Base-by-base conservation (phyloP, 2,329 filamentous ascomycete species). In the Stagonosporopsis rhizophila region DNA sequence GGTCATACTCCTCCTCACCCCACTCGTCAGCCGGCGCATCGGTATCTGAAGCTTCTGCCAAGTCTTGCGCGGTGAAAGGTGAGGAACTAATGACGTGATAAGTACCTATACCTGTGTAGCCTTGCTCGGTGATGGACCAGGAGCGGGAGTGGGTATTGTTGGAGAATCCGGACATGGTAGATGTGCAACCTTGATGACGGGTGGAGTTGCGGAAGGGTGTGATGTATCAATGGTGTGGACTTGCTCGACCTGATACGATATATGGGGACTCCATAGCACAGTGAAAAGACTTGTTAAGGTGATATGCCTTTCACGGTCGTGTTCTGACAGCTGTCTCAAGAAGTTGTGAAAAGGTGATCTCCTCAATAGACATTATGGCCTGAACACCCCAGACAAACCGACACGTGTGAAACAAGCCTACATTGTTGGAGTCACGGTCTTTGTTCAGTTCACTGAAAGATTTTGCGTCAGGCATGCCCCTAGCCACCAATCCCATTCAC, bases 401-500 rank as follows among this genome's bases (percentile, higher is more conserved):
- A 20, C n/a, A n/a, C 14, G 30, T 4, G 5, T 32, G 30, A 32
- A n/a, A 32, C 12, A 32, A 1, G 4, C 9, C 19, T 38, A 12
- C 35, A 20, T 17, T 38, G 14, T 22, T 20, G n/a, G 7, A 12
- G 3, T 40, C 11, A 15, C 22, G n/a, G 6, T 22, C 9, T 15
- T 20, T 17, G 4, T 12, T 25, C 38, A 25, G 3, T 23, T 25
- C 4, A 20, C 20, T 40, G 38, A 40, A 11, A 14, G 12, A 14
- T 28, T 42, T n/a, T n/a, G n/a, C n/a, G n/a, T 15, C 25, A 28
- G 34, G 19, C 25, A 7, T 4, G 17, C 28, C 4, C 28, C 48
- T 44, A 60, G 15, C 53, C 58, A 14, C 58, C 61, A 42, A 58
- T 59, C 19, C 61, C 61, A 15, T 44, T 46, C 4, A 57, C 62